Evolutionary conservation across 371 early-diverging fungal species (phyloP).

Genomic region (Mucor velutinosus): DNA sequence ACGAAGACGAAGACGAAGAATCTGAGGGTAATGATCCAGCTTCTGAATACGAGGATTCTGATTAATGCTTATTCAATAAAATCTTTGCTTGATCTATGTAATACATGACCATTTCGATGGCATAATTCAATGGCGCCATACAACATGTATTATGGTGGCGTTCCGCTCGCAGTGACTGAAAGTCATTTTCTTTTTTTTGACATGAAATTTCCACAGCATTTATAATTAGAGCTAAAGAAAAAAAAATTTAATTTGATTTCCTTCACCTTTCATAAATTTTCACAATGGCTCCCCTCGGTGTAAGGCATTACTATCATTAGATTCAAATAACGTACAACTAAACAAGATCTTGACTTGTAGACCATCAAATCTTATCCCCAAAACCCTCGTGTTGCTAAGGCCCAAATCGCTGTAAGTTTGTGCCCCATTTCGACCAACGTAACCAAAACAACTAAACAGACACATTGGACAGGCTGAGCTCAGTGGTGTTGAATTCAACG

Average conservation of each 20-base stretch:
- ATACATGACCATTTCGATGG: not conserved
- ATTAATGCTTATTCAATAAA: not conserved
- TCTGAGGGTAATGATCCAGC: no score
- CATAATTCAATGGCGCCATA: not conserved
- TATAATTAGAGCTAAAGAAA: not conserved
- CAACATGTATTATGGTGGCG: not conserved
- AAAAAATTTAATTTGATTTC: not conserved
- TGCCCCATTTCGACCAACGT: no score
- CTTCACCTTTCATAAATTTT: not conserved
- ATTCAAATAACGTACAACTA: not conserved
- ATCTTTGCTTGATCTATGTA: not conserved
- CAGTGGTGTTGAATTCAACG: constrained; percentile 71
- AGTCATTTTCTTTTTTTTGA: not conserved
- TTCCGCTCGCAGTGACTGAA: not conserved
- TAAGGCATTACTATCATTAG: not conserved
- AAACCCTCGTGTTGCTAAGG: constrained; percentile 67
- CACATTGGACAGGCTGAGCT: constrained; percentile 65
- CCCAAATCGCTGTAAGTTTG: constrained; percentile 61
- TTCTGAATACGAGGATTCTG: not conserved
- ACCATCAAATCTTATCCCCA: constrained; percentile 57
- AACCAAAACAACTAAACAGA: constrained; percentile 53
- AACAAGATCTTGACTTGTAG: constrained; percentile 16
- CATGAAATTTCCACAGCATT: not conserved
- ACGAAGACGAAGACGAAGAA: not conserved
- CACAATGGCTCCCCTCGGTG: constrained; percentile 10